These are phyloP conservation scores for Eleusine coracana DNA, from an alignment of 176 grass and related monocot genomes.

Conservation along the genomic window DNA sequence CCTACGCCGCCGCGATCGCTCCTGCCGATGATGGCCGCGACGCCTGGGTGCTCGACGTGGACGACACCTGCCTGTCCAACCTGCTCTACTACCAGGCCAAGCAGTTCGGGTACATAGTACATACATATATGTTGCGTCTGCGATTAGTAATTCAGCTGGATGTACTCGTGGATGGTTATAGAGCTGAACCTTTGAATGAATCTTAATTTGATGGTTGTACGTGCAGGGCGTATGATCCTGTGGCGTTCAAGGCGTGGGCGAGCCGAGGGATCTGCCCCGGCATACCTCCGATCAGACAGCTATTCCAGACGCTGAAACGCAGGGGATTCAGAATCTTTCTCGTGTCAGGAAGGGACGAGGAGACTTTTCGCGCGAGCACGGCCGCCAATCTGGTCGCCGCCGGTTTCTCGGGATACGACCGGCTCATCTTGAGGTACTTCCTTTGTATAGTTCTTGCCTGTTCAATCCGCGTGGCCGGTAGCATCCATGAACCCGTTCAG, in stretches of 20 bases:
- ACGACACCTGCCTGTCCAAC: conserved; percentile 91
- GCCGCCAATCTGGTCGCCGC: conserved; percentile 51
- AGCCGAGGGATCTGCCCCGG: conserved; percentile 55
- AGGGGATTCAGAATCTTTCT: conserved; percentile 68
- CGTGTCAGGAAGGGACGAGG: conserved; percentile 66
- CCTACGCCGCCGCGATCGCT: conserved; percentile 38
- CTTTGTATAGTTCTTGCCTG: too few species aligned
- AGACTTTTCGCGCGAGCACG: conserved; percentile 45
- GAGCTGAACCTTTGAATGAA: too few species aligned
- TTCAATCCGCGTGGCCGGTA: too few species aligned
- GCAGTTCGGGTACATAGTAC: conserved; percentile 59
- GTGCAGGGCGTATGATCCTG: conserved; percentile 60
- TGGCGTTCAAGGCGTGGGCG: conserved; percentile 77
- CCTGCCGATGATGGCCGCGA: conserved; percentile 51
- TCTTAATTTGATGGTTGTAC: not conserved
- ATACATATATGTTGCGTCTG: too few species aligned
- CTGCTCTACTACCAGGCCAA: conserved; percentile 63
- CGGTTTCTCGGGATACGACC: conserved; percentile 68
- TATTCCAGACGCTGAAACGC: conserved; percentile 56
- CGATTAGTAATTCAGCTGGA: too few species aligned
- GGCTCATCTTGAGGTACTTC: conserved; percentile 72
- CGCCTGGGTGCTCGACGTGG: conserved; percentile 83
- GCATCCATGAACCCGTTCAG: too few species aligned
- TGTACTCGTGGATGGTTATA: too few species aligned
- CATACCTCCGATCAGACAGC: conserved; percentile 50